Conservation (phyloP, 768 basidiomycete species). For the Xanthoconium stramineum region DNA sequence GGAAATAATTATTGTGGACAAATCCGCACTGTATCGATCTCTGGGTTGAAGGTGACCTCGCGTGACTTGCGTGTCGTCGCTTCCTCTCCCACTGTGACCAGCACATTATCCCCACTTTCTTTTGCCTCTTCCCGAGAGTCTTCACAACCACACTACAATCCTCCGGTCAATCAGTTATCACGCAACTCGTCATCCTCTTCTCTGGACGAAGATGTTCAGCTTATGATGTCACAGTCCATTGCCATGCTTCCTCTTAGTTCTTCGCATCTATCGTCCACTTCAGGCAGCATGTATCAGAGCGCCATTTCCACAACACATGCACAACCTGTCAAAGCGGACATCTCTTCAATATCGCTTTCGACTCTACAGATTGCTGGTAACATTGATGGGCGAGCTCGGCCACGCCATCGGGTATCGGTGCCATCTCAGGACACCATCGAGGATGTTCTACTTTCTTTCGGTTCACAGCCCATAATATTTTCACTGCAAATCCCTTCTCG, state of each 20-base stretch:
- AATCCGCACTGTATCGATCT: constrained; percentile 50
- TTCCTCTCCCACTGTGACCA: constrained; percentile 18
- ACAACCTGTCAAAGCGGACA: neutral
- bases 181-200: constrained; percentile 55
- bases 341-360: neutral
- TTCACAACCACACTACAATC: constrained; percentile 3
- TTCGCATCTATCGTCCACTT: constrained; percentile 45
- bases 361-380: neutral
- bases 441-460: constrained; percentile 58
- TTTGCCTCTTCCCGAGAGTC: constrained; percentile 14
- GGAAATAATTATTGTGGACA: constrained; percentile 22
- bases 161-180: constrained; percentile 27
- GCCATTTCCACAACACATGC: constrained; percentile 45
- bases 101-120: constrained; percentile 28
- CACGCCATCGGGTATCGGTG: constrained; percentile 6
- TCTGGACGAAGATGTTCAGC: constrained; percentile 61
- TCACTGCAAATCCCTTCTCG: constrained; percentile 47
- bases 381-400: constrained; percentile 1
- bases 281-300: constrained; percentile 78
- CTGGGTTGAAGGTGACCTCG: constrained; percentile 54
- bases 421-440: constrained; percentile 25
- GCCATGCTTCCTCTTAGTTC: constrained; percentile 53
- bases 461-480: constrained; percentile 57
- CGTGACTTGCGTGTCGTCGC: constrained; percentile 37
- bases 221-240: constrained; percentile 75